phyloP scores from a whole-genome alignment of 2,329 filamentous ascomycete genomes.

The Basipetospora chlamydospora region DNA sequence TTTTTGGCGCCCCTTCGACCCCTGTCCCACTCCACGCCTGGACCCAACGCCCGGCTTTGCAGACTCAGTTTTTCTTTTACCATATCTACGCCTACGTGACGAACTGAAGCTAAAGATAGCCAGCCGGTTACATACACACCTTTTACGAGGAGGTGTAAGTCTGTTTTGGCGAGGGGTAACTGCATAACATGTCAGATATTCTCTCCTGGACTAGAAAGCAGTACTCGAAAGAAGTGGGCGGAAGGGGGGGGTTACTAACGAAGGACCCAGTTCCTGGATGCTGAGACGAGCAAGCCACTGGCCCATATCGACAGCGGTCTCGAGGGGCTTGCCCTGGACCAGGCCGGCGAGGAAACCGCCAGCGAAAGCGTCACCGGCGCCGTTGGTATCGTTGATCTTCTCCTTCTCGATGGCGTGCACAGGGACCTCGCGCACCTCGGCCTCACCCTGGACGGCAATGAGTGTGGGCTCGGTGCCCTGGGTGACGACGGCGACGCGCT shows the following conservation, averaged over 20 bases:
- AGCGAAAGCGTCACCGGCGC: conserved; percentile 92
- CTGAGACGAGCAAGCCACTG: conserved; percentile 92
- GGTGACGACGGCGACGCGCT: conserved; percentile 80
- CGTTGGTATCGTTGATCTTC: conserved; percentile 90
- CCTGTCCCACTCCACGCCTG: too few relatives aligned
- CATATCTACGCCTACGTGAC: too few relatives aligned
- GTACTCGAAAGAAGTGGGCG: not conserved
- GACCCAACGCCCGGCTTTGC: not conserved
- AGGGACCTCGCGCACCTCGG: conserved; percentile 59
- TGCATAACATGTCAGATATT: conserved; percentile 17
- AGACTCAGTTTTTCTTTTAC: not conserved
- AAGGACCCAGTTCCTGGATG: conserved; percentile 90
- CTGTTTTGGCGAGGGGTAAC: conserved; percentile 73
- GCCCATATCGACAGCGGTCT: conserved; percentile 73
- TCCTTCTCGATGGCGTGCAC: conserved; percentile 65
- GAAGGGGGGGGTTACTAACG: conserved; percentile 48
- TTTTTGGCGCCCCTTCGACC: too few relatives aligned
- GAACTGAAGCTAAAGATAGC: too few relatives aligned
- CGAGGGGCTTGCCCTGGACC: conserved; percentile 67
- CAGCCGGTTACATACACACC: too few relatives aligned
- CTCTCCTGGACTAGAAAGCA: not conserved
- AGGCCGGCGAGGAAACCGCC: conserved; percentile 86
- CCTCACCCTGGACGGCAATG: conserved; percentile 60
- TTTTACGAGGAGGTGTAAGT: conserved; percentile 39
- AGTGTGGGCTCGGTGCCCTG: conserved; percentile 88